phyloP scores from a whole-genome alignment of 1,284 basidiomycete species.

The Lignosus rhinocerotis region DNA sequence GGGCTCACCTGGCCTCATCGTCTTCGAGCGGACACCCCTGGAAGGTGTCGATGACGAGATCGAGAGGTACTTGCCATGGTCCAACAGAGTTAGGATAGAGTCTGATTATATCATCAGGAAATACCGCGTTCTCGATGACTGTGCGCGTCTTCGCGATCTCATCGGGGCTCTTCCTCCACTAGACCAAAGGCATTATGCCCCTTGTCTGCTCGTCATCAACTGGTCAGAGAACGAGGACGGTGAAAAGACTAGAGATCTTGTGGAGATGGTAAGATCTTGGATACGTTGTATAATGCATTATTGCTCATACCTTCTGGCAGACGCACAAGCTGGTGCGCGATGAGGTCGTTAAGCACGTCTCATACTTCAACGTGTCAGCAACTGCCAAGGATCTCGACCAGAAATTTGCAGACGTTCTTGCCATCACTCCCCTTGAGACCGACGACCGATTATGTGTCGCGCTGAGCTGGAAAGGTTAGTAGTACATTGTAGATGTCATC shows the following conservation, averaged over 20 bases:
- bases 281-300: background rate
- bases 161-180: conserved; percentile 47
- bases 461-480: conserved; percentile 49
- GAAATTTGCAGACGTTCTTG: conserved; percentile 48
- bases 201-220: conserved; percentile 57
- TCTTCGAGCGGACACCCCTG: conserved; percentile 71
- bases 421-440: conserved; percentile 48
- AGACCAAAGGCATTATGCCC: conserved; percentile 48
- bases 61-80: conserved; percentile 49
- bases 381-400: conserved; percentile 54
- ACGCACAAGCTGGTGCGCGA: conserved; percentile 46
- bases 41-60: conserved; percentile 61
- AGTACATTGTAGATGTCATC: conserved; percentile 12
- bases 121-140: conserved; percentile 71
- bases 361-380: conserved; percentile 50
- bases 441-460: conserved; percentile 54
- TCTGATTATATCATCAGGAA: conserved; percentile 44
- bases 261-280: conserved; percentile 27
- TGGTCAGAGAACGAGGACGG: conserved; percentile 52
- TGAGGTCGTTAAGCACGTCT: conserved; percentile 42
- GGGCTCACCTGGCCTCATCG: conserved; percentile 59
- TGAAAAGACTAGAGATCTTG: conserved; percentile 29
- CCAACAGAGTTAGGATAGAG: too few species aligned
- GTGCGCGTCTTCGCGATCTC: conserved; percentile 63
- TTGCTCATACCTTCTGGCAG: conserved; percentile 33